phyloP scores from a whole-genome alignment of 768 basidiomycete genomes.

The Imleria badia region DNA sequence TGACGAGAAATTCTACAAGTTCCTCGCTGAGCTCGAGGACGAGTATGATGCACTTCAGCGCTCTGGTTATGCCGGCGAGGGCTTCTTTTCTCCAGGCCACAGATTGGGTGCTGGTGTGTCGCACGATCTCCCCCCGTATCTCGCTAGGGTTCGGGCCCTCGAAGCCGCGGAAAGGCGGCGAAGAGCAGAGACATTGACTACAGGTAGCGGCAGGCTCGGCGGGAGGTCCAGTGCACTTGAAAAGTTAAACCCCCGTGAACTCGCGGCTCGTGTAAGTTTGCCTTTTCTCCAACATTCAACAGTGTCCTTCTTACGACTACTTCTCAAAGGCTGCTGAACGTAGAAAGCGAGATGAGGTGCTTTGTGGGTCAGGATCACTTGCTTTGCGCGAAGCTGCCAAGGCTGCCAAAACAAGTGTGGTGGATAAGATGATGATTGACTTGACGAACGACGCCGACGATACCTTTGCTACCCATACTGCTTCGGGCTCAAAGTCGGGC shows the following conservation, averaged over 20 bases:
- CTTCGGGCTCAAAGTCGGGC: slow-evolving; percentile 34
- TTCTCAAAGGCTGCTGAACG: slow-evolving; percentile 78
- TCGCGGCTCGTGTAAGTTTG: slow-evolving; percentile 55
- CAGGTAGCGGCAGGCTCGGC: slow-evolving; percentile 61
- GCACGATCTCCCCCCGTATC: slow-evolving; percentile 64
- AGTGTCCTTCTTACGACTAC: background rate
- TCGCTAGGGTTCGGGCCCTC: slow-evolving; percentile 66
- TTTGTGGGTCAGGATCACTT: slow-evolving; percentile 62
- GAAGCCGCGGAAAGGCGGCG: slow-evolving; percentile 79
- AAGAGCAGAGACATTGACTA: slow-evolving; percentile 42
- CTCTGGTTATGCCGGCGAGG: slow-evolving; percentile 87
- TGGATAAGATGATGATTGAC: slow-evolving; percentile 55
- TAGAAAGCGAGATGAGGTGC: slow-evolving; percentile 67
- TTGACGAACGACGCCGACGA: slow-evolving; percentile 42
- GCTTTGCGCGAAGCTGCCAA: slow-evolving; percentile 65
- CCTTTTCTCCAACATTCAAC: slow-evolving; percentile 36
- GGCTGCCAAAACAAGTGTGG: slow-evolving; percentile 65
- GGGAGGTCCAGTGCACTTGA: slow-evolving; percentile 42
- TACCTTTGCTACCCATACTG: background rate
- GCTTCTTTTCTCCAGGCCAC: slow-evolving; percentile 78
- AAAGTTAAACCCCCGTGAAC: slow-evolving; percentile 61
- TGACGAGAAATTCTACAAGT: slow-evolving; percentile 80
- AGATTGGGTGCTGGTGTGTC: slow-evolving; percentile 66
- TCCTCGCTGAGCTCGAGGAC: slow-evolving; percentile 70
- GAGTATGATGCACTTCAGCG: slow-evolving; percentile 80